Conservation (phyloP, 2,329 filamentous ascomycete species). For the Elsinoe necatrix region DNA sequence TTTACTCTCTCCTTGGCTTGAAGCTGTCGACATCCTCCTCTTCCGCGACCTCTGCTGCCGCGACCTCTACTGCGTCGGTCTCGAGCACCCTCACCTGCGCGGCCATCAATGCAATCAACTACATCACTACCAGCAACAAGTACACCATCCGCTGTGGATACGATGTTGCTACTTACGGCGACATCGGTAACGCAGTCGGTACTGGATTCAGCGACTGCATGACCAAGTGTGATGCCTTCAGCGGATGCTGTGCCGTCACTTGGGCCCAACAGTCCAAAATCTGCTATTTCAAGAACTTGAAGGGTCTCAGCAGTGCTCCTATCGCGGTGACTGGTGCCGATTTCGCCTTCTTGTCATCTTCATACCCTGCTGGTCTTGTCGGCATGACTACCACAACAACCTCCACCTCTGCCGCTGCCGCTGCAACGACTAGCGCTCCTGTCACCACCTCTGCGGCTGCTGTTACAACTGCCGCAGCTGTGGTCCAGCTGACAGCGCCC, state of each 20-base stretch:
- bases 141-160: constrained; percentile 3
- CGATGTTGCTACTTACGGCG: constrained; percentile 9
- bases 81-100: constrained; percentile 6
- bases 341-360: constrained; percentile 2
- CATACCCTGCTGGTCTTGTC: constrained; percentile 13
- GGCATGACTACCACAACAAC: constrained; percentile 15
- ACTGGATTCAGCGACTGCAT: constrained; percentile 7
- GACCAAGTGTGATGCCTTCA: constrained; percentile 13
- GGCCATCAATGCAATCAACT: constrained; percentile 6
- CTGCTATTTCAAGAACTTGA: constrained; percentile 14
- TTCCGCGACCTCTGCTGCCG: not conserved
- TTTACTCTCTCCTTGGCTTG: not conserved
- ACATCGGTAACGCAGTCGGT: constrained; percentile 3
- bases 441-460: not conserved
- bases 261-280: constrained; percentile 11
- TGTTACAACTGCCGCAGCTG: not conserved
- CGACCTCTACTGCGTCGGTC: not conserved
- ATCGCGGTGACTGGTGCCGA: not conserved
- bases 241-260: constrained; percentile 11
- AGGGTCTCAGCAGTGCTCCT: constrained; percentile 9
- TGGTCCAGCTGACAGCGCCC: not conserved
- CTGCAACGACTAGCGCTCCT: constrained; percentile 13
- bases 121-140: constrained; percentile 4
- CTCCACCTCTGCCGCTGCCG: constrained; percentile 13
- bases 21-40: not conserved